Conservation (phyloP, 371 early-diverging fungal species). For the Mucor sp. region DNA sequence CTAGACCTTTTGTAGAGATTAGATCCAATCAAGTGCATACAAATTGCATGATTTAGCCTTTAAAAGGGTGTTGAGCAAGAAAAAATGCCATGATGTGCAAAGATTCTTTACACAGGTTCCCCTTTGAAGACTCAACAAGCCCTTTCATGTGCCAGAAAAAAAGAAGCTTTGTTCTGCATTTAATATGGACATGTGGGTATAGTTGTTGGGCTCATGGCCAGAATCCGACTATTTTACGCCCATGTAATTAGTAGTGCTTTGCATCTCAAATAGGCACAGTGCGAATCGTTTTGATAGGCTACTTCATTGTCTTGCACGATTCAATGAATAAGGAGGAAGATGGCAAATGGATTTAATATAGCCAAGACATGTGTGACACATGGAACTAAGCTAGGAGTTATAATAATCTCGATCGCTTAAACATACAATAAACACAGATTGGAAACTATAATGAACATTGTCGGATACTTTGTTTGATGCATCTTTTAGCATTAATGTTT, state of each 20-base stretch:
- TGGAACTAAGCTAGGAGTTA: too few relatives aligned
- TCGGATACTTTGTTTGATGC: too few relatives aligned
- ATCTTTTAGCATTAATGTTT: too few relatives aligned
- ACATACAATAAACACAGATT: too few relatives aligned
- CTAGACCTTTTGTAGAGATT: not conserved
- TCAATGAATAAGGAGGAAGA: not conserved
- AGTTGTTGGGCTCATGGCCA: not conserved
- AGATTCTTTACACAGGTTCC: not conserved
- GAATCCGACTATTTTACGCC: not conserved
- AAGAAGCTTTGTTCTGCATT: too few relatives aligned
- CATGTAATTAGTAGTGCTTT: not conserved
- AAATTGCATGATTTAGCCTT: not conserved
- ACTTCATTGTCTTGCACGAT: not conserved
- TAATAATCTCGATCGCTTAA: too few relatives aligned
- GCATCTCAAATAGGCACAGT: not conserved
- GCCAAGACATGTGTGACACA: too few relatives aligned
- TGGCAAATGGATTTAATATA: not conserved
- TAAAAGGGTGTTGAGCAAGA: not conserved
- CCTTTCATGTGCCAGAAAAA: too few relatives aligned
- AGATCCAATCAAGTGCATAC: not conserved
- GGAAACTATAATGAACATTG: too few relatives aligned
- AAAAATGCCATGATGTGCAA: not conserved
- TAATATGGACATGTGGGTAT: not conserved
- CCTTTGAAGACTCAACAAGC: too few relatives aligned
- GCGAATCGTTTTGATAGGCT: not conserved